phyloP scores from a whole-genome alignment of 2,329 filamentous ascomycete genomes.

The Drechmeria coniospora region DNA sequence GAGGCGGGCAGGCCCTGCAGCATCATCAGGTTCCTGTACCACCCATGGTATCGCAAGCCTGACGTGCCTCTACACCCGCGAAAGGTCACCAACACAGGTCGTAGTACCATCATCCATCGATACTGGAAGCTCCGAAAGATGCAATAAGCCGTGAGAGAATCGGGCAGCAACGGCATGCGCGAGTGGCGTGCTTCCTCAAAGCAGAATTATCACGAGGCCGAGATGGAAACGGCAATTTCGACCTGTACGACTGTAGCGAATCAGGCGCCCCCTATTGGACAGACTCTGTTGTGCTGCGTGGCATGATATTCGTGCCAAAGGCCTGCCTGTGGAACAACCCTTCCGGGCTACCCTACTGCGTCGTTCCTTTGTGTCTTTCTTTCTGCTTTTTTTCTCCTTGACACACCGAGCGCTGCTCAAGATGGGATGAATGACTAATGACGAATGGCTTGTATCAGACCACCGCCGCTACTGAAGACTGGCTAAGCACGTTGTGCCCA shows the following conservation, averaged over 20 bases:
- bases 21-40: no score
- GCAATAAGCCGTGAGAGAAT: no score
- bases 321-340: slow-evolving; percentile 13
- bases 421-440: slow-evolving; percentile 4
- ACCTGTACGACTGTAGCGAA: slow-evolving; percentile 1
- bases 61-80: no score
- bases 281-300: slow-evolving; percentile 12
- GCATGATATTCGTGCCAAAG: slow-evolving; percentile 5
- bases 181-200: no score
- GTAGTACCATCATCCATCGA: no score
- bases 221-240: not conserved
- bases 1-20: no score
- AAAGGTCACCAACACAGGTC: no score
- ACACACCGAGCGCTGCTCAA: not conserved
- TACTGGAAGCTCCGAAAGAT: no score
- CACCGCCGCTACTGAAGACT: slow-evolving; percentile 8
- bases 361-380: slow-evolving; percentile 5
- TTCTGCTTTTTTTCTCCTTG: not conserved
- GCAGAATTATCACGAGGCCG: no score
- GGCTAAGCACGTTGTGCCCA: not conserved
- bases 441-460: slow-evolving; percentile 8
- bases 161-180: no score
- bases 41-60: no score
- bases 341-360: slow-evolving; percentile 8
- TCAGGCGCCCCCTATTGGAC: not conserved